Base-by-base conservation (phyloP, 305 asterid genomes). In the Fraxinus floribunda region DNA sequence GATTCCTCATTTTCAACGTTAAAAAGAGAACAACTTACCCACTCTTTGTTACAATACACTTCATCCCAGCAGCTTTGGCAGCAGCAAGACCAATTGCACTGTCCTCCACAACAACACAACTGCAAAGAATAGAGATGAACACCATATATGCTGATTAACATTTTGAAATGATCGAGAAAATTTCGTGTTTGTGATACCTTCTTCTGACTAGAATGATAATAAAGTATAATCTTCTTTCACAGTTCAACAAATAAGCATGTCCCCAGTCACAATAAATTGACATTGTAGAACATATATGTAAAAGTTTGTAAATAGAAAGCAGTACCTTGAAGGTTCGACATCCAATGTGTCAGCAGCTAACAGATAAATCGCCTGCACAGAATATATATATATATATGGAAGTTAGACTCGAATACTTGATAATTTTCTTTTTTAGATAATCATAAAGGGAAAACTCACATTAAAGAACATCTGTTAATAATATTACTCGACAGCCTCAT, bases 11-110 rank as follows among this genome's bases (percentile, higher is more conserved):
- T 57, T 57, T 34, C 52, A 30, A 83, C 16, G 34, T 38, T 29
- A 74, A 5, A 34, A 77, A 79, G 36, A 41, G 44, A 35, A 26
- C 20, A 80, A 85, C 91, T 88, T 88, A 92, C 98, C 98, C 98
- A 30, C 98, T 95, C 91, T 95, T 95, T 0, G 98, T 94, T 24
- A 95, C 92, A n/a, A 95, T 91, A 82, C 98, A 95, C 86, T 71
- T 95, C 98, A 95, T 95, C 83, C 98, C 98, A 29, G 98, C 97
- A 81, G 97, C 94, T 88, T 95, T 94, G 75, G 98, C 98, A 46
- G 98, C 98, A 49, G 98, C 94, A 81, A 95, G 94, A 41, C 98
- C 98, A 39, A 95, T 95, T 49, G 92, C 98, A 77, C 98, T 95
- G 89, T 95, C 98, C 90, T 95, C 98, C 80, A 95, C 91, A 13